A percentile compares a stretch with the other conserved stretches of the same genome.
phyloP scores from a whole-genome alignment of 208 protist genomes.

The Novymonas esmeraldas region DNA sequence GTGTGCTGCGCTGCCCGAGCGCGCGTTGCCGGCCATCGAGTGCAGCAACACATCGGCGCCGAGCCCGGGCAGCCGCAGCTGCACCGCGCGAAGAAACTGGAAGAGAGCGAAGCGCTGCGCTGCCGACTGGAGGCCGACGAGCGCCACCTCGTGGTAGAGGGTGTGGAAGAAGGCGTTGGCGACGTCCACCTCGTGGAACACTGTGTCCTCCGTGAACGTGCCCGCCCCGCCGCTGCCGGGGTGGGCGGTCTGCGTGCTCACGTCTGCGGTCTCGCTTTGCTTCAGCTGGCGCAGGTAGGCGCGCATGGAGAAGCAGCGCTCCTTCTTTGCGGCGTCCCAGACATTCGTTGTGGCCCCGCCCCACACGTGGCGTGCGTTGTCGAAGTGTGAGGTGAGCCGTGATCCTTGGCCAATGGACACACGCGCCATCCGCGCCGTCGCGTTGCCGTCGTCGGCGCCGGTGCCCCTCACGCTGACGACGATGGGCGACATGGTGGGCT shows the following conservation, averaged over 20 bases:
- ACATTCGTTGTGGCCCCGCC: neutral
- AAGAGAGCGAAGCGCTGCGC: conserved; percentile 35
- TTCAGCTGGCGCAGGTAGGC: conserved; percentile 24
- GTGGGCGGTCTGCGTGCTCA: neutral
- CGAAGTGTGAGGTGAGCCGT: conserved; percentile 1
- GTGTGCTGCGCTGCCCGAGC: neutral
- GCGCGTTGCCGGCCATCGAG: conserved; percentile 17
- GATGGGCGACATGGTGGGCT: conserved; percentile 2
- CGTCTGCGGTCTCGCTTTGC: neutral
- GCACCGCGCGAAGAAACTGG: conserved; percentile 50
- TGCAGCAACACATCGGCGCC: conserved; percentile 37
- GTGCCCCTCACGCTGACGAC: neutral
- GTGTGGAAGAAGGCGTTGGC: conserved; percentile 69
- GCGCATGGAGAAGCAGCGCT: conserved; percentile 27
- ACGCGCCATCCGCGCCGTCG: conserved; percentile 1
- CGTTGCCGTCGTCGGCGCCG: neutral
- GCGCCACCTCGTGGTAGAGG: conserved; percentile 62
- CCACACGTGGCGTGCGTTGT: conserved; percentile 16
- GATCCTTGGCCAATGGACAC: conserved; percentile 8
- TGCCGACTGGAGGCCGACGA: conserved; percentile 31
- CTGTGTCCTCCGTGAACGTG: conserved; percentile 41
- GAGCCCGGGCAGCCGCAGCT: conserved; percentile 42
- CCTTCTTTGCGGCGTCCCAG: conserved; percentile 4
- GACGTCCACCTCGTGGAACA: conserved; percentile 44
- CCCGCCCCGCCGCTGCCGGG: no score